Base-by-base conservation (phyloP, 1,284 basidiomycete genomes). In the Rhodotorula sp. region DNA sequence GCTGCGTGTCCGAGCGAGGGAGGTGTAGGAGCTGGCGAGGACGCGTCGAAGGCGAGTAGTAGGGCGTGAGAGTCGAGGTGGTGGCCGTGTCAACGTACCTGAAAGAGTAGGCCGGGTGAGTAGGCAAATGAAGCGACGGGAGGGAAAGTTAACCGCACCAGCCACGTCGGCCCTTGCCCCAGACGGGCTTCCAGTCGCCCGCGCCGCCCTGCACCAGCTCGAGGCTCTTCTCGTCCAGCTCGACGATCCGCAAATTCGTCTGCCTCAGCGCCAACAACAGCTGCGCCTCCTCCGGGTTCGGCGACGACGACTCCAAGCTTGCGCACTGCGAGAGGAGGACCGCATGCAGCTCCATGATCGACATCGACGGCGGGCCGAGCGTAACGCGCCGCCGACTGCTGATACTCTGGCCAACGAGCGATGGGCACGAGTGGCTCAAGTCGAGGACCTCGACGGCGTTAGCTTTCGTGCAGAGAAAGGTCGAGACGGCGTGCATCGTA, bases 161-260 rank as follows among this genome's bases (percentile, higher is more conserved):
- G 3, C 93, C 94, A 53, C 95, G 83, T 0, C 93, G 88, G 4
- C 95, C 95, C 78, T 96, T 94, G 77, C 91, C 94, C 74, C 87
- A 85, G 50, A 98, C 85, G 68, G 92, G 89, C 68, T 89, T 86
- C 95, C 95, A 99, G 50, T 81, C 81, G 1, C 87, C 88, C 0
- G 88, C 89, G 7, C 93, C 93, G 1, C 85, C 85, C 13, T 89
- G 87, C 1, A 94, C 83, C 13, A 85, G 85, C 59, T 86, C 83
- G 10, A 98, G 84, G 73, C 91, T 85, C 6, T 86, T 83, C n/a
- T 87, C 85, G 34, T 89, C 87, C 26, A 98, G 83, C 80, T 97
- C 95, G 67, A 98, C 86, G 40, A 97, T 91, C 18, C 95, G 87
- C 46, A 99, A 82, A 22, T 87, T 85, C 7, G 93, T 94, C 22